phyloP scores from a whole-genome alignment of 2,329 filamentous ascomycete species.

The Xylaria sp. region DNA sequence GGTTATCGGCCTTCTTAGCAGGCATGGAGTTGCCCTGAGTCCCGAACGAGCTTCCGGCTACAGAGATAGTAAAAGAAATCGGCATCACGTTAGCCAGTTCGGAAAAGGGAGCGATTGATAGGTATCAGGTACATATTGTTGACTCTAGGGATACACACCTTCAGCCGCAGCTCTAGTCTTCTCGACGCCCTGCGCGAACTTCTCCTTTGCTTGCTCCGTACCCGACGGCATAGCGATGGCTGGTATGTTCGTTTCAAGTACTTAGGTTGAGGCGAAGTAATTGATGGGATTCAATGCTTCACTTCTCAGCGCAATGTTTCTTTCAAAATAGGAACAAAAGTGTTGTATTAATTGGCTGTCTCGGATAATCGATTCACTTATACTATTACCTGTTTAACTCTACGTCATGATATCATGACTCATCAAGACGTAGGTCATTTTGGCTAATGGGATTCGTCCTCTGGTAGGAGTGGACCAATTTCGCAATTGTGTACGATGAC shows the following conservation, averaged over 20 bases:
- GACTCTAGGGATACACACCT: neutral
- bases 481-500: neutral
- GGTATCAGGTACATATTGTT: neutral
- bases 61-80: neutral
- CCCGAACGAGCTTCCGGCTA: constrained; percentile 4
- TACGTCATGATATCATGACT: constrained; percentile 19
- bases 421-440: neutral
- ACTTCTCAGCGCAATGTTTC: no score
- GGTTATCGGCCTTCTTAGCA: constrained; percentile 26
- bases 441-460: neutral
- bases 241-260: neutral
- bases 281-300: neutral
- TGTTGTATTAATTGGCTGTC: no score
- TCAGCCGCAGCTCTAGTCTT: constrained; percentile 26
- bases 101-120: neutral
- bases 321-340: no score
- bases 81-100: neutral
- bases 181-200: constrained; percentile 27
- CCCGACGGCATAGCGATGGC: constrained; percentile 24
- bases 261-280: neutral
- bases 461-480: neutral
- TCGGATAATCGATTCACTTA: neutral
- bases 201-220: constrained; percentile 26
- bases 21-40: constrained; percentile 14
- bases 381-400: neutral